Evolutionary conservation across 305 asterid genomes (phyloP).

Genomic region (Andrographis paniculata): DNA sequence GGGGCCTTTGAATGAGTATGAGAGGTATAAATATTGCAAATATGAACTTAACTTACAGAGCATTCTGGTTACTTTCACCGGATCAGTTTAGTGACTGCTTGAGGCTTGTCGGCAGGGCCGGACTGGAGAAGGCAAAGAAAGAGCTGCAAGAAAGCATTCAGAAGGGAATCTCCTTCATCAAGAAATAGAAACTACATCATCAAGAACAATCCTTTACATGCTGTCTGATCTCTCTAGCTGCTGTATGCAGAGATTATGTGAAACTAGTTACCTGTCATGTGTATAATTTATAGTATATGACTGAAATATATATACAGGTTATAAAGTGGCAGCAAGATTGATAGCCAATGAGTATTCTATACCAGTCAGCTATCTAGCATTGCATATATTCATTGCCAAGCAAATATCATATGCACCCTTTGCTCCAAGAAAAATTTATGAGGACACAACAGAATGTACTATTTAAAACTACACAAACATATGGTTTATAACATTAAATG

Average conservation of each 20-base stretch:
- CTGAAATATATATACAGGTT: too few species aligned
- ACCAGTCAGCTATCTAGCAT: too few species aligned
- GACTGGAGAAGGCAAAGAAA: slow-evolving; percentile 80
- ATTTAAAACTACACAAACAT: too few species aligned
- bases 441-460: too few species aligned
- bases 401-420: too few species aligned
- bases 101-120: slow-evolving; percentile 35
- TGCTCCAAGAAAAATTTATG: too few species aligned
- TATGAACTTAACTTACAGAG: too few species aligned
- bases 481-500: too few species aligned
- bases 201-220: background rate
- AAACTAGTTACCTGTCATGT: background rate
- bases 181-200: slow-evolving; percentile 27
- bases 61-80: background rate
- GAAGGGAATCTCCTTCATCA: slow-evolving; percentile 80
- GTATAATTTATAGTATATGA: too few species aligned
- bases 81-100: background rate
- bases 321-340: background rate
- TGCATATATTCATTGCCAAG: too few species aligned
- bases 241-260: background rate
- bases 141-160: slow-evolving; percentile 73
- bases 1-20: slow-evolving; percentile 75
- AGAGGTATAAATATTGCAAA: slow-evolving; percentile 40
- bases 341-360: background rate
- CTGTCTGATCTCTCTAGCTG: background rate